Percentiles rank a stretch among this genome's conserved stretches.
These are phyloP conservation scores for Phytophthora pini DNA, from an alignment of 352 stramenopile genomes.

Conservation along the genomic window DNA sequence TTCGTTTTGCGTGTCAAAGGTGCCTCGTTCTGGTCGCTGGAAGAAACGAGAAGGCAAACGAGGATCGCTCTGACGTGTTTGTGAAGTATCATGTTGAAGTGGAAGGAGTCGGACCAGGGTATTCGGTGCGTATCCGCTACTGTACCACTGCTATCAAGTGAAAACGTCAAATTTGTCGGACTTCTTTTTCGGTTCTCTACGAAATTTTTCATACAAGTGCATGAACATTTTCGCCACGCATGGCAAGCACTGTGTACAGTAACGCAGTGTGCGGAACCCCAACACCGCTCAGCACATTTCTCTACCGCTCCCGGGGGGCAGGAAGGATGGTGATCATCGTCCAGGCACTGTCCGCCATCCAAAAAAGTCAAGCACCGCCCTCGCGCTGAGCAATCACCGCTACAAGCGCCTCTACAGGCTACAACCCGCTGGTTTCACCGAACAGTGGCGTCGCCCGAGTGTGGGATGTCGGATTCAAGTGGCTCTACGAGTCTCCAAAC, in stretches of 20 bases:
- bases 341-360: slow-evolving; percentile 13
- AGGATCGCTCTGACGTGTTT: not conserved
- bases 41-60: slow-evolving; percentile 7
- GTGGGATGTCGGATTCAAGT: slow-evolving; percentile 2
- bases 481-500: not conserved
- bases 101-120: slow-evolving; percentile 15
- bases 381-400: slow-evolving; percentile 2
- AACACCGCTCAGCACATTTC: slow-evolving; percentile 6
- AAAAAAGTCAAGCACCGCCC: not conserved
- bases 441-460: slow-evolving; percentile 4
- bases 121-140: slow-evolving; percentile 1
- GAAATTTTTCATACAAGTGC: too few relatives aligned
- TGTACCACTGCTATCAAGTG: too few relatives aligned
- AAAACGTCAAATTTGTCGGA: too few relatives aligned
- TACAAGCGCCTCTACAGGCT: slow-evolving; percentile 4
- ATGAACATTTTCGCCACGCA: too few relatives aligned
- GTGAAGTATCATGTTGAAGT: slow-evolving; percentile 14
- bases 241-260: too few relatives aligned
- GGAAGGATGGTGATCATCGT: slow-evolving; percentile 22
- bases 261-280: not conserved
- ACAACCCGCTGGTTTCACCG: slow-evolving; percentile 15
- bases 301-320: slow-evolving; percentile 8
- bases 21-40: not conserved
- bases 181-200: too few relatives aligned
- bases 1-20: not conserved